Base-by-base conservation (phyloP, 2,329 filamentous ascomycete species). In the Colletotrichum aenigma region DNA sequence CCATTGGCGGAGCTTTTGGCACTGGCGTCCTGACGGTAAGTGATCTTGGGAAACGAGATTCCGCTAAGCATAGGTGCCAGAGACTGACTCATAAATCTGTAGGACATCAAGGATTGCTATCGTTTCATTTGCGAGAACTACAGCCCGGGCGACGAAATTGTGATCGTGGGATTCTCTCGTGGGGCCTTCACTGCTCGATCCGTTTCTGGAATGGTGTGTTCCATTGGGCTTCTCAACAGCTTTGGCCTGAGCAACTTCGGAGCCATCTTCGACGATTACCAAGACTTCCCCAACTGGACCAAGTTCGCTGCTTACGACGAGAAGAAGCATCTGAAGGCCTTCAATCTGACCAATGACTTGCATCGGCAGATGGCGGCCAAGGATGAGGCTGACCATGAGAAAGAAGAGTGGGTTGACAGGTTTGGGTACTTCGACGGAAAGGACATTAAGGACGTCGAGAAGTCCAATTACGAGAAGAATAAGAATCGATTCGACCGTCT, bases 41-140 rank as follows among this genome's bases (percentile, higher is more conserved):
- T 15, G 2, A 6, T 15, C 9, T n/a, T 8, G 0, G 2, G 6
- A 34, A 67, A 30, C 24, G 4, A 36, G 13, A 34, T 5, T 26
- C n/a, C 43, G 18, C 10, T n/a, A 4, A 4, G 10, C 43, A 21
- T 10, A 21, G 2, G 3, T 12, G n/a, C 6, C 6, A 21, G n/a
- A 48, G 43, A 48, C 10, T 48, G 1, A 52, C 43, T 13, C 6
- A 10, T 15, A 3, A 1, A 2, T 0, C 9, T 4, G 1, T 73
- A 81, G 26, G 81, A 83, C 32, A 81, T 85, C 28, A 80, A 80
- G 38, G 84, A 85, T 56, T 79, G 80, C 4, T 86, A 86, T 77
- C 81, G 82, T 48, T 85, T 84, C 76, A 79, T 85, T 18, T 82
- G 81, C 65, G 80, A 83, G 65, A 86, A 86, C 79, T 85, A 81